phyloP scores from a whole-genome alignment of 768 basidiomycete genomes.

The Collybia nuda region DNA sequence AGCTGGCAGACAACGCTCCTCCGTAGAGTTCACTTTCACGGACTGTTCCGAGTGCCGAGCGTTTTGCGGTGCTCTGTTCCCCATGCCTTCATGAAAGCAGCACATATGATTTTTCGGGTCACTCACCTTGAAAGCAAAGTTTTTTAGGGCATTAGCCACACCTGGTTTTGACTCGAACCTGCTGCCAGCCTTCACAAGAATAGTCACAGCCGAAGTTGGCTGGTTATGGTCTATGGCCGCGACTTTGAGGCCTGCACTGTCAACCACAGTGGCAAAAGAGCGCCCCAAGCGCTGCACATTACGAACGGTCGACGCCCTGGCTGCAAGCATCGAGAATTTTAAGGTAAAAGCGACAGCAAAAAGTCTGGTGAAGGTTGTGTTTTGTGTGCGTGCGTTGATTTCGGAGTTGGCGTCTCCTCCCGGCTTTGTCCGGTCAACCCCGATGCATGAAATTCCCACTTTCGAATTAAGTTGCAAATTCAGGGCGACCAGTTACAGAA shows the following conservation, averaged over 20 bases:
- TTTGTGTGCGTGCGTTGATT: constrained; percentile 16
- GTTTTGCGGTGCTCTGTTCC: constrained; percentile 74
- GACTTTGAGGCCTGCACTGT: constrained; percentile 81
- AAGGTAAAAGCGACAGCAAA: constrained; percentile 15
- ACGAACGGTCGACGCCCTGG: constrained; percentile 59
- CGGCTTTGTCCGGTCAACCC: constrained; percentile 19
- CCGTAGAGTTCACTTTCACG: constrained; percentile 94
- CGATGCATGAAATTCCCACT: too few relatives aligned
- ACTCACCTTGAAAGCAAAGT: constrained; percentile 97
- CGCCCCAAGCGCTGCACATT: constrained; percentile 59
- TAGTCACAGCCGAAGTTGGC: constrained; percentile 82
- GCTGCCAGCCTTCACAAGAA: constrained; percentile 91
- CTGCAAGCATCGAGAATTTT: constrained; percentile 55
- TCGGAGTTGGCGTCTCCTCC: constrained; percentile 17
- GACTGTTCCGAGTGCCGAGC: constrained; percentile 87
- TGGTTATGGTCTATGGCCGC: constrained; percentile 81
- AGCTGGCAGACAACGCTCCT: constrained; percentile 81
- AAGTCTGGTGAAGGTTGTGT: constrained; percentile 24
- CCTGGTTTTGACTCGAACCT: constrained; percentile 88
- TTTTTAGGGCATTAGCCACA: constrained; percentile 92
- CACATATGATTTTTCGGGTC: background rate
- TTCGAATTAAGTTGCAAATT: too few relatives aligned
- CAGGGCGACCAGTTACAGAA: too few relatives aligned
- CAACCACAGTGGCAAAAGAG: constrained; percentile 81
- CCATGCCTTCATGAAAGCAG: background rate